Evolutionary conservation across 495 filamentous ascomycete genomes (phyloP).

Genomic region (Penicillium nucicola): DNA sequence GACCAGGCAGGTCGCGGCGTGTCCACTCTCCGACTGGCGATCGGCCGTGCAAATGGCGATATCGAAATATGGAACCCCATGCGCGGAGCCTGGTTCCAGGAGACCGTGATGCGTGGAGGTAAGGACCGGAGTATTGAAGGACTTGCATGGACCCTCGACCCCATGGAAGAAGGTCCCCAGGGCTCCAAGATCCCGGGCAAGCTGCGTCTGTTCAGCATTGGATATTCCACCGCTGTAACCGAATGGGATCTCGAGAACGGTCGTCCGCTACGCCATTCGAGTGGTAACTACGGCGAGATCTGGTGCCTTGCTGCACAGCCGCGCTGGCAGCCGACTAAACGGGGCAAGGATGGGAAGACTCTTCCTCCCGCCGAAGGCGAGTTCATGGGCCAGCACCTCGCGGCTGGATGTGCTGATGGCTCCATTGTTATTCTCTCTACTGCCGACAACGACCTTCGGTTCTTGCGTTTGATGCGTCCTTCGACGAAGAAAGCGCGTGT

Average conservation of each 20-base stretch:
- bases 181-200: slow-evolving; percentile 62
- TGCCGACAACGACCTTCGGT: slow-evolving; percentile 71
- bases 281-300: slow-evolving; percentile 91
- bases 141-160: slow-evolving; percentile 87
- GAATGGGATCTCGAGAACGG: slow-evolving; percentile 90
- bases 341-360: slow-evolving; percentile 33
- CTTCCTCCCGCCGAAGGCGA: slow-evolving; percentile 39
- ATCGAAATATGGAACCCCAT: slow-evolving; percentile 98
- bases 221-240: slow-evolving; percentile 85
- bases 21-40: slow-evolving; percentile 68
- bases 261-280: slow-evolving; percentile 71
- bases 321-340: slow-evolving; percentile 38
- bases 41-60: slow-evolving; percentile 91
- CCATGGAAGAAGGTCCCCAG: slow-evolving; percentile 62
- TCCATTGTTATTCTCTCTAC: slow-evolving; percentile 83
- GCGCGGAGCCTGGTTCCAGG: slow-evolving; percentile 83
- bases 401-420: slow-evolving; percentile 90
- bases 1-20: slow-evolving; percentile 48
- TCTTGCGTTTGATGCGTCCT: slow-evolving; percentile 66
- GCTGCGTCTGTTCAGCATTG: slow-evolving; percentile 92
- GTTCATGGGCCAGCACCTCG: slow-evolving; percentile 65
- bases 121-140: slow-evolving; percentile 86
- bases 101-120: slow-evolving; percentile 79
- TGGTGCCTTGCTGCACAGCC: slow-evolving; percentile 97
- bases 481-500: slow-evolving; percentile 80